These are phyloP conservation scores for Zygosaccharomyces pseudorouxii DNA, from an alignment of 805 yeast genomes.

Conservation along the genomic window DNA sequence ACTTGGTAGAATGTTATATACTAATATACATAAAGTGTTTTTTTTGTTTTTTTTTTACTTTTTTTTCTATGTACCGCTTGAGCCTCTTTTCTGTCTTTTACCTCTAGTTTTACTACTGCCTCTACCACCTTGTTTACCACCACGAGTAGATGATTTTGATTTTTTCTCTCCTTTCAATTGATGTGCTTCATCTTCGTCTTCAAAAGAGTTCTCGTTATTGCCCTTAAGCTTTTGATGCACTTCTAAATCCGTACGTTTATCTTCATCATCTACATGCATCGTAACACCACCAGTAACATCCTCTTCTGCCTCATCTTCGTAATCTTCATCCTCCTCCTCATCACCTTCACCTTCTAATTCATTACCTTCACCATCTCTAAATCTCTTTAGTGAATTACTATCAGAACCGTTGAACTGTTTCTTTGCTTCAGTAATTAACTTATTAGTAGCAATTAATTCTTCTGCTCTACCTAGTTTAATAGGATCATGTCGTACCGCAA, in stretches of 20 bases:
- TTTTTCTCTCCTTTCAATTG: conserved; percentile 17
- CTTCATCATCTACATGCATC: conserved; percentile 7
- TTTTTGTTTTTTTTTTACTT: conserved; percentile 32
- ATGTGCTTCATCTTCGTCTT: not conserved
- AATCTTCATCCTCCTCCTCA: conserved; percentile 22
- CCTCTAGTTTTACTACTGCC: conserved; percentile 12
- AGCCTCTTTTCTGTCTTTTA: conserved; percentile 18
- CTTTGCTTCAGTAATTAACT: conserved; percentile 59
- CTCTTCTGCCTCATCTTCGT: conserved; percentile 12
- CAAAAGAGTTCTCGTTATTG: conserved; percentile 21
- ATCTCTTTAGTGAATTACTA: conserved; percentile 37
- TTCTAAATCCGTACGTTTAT: conserved; percentile 15
- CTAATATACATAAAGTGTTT: conserved; percentile 16
- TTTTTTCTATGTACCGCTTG: conserved; percentile 26
- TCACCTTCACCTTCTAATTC: conserved; percentile 30
- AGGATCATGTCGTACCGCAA: conserved; percentile 62
- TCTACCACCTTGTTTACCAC: conserved; percentile 22
- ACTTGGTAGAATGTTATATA: conserved; percentile 13
- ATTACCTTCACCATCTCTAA: conserved; percentile 27
- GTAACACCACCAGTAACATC: not conserved
- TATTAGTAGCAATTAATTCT: conserved; percentile 56
- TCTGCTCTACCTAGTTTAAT: conserved; percentile 65
- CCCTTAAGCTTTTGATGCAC: conserved; percentile 6
- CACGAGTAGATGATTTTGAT: conserved; percentile 22
- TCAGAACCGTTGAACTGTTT: conserved; percentile 64